Base-by-base conservation (phyloP, 148 eudicot species). In the Suaeda aralocaspica region DNA sequence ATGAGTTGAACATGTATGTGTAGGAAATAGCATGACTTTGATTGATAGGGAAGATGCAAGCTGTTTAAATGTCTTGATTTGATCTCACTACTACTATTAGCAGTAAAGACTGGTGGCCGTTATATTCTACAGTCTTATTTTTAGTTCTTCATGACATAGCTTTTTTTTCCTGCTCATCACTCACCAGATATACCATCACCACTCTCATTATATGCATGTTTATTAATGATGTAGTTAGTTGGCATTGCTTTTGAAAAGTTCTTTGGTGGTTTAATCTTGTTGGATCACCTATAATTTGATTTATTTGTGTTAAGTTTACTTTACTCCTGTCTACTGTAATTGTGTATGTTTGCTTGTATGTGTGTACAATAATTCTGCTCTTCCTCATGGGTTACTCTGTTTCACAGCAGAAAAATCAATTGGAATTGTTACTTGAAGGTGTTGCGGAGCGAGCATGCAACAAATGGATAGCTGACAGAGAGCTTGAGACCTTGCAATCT, bases 401-500 rank as follows among this genome's bases (percentile, higher is more conserved):
- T 71, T 12, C 14, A 25, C 74, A 22, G 46, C 89, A 89, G 96
- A 87, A 76, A 73, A 70, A 22, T 56, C 66, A 77, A 56, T 58
- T 85, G 78, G 77, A 79, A 59, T 28, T 63, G 4, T 74, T 87
- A 59, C 60, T 89, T 21, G 82, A 82, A 74, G 87, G 84, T 36
- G 78, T 87, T 67, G 78, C 79, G 45, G 84, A 84, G 63, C 86
- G 84, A 73, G 71, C 80, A 42, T 65, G 74, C 65, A 76, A 68
- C 46, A 80, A 79, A 63, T 83, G 76, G 78, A 75, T 84, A 67
- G 69, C 52, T 72, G 90, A 85, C 69, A 67, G 70, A 69, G 90
- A 81, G 57, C 69, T 79, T 61, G 76, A 79, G 30, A 84, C 80
- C 84, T 67, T 89, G 83, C 84, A 81, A 73, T 87, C 92, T 64